Percentiles rank a stretch among this genome's conserved stretches.
Evolutionary conservation across 1,284 basidiomycete species (phyloP).

Genomic region (Farysia itapuensis): DNA sequence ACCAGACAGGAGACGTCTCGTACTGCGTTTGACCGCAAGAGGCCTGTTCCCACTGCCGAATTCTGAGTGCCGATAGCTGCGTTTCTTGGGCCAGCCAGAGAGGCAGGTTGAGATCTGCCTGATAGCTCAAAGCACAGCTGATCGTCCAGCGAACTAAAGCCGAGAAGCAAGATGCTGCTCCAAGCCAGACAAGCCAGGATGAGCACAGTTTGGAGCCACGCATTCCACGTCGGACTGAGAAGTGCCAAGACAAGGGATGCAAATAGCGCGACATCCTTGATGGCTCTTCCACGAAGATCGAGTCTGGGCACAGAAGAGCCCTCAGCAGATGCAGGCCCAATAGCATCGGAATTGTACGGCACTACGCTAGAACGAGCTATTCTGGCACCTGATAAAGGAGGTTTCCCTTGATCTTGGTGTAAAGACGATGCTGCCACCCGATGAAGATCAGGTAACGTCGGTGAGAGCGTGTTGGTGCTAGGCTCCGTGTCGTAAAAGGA

Average conservation of each 20-base stretch:
- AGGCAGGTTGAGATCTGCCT: constrained; percentile 1
- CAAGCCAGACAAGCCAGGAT: constrained; percentile 12
- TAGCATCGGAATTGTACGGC: background rate
- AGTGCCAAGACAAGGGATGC: constrained; percentile 3
- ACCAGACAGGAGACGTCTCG: constrained; percentile 18
- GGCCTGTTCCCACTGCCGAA: constrained; percentile 6
- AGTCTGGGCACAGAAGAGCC: constrained; percentile 11
- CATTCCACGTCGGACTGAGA: constrained; percentile 15
- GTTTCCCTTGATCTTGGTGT: too few species aligned
- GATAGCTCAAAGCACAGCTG: constrained; percentile 18
- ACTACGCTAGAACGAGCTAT: background rate
- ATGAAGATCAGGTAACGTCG: background rate
- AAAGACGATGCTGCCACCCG: background rate
- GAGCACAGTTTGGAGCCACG: constrained; percentile 18
- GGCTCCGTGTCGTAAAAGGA: constrained; percentile 48
- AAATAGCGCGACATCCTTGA: constrained; percentile 13
- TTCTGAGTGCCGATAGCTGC: too few species aligned
- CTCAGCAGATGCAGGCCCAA: background rate
- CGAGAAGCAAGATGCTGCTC: constrained; percentile 17
- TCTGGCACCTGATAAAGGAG: background rate
- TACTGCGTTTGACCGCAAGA: constrained; percentile 13
- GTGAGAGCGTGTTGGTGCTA: constrained; percentile 1
- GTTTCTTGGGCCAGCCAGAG: constrained; percentile 4
- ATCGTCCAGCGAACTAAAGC: constrained; percentile 14
- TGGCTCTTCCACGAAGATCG: constrained; percentile 6